These are phyloP conservation scores for Sutorius eximius DNA, from an alignment of 1,284 basidiomycete species.

Conservation along the genomic window DNA sequence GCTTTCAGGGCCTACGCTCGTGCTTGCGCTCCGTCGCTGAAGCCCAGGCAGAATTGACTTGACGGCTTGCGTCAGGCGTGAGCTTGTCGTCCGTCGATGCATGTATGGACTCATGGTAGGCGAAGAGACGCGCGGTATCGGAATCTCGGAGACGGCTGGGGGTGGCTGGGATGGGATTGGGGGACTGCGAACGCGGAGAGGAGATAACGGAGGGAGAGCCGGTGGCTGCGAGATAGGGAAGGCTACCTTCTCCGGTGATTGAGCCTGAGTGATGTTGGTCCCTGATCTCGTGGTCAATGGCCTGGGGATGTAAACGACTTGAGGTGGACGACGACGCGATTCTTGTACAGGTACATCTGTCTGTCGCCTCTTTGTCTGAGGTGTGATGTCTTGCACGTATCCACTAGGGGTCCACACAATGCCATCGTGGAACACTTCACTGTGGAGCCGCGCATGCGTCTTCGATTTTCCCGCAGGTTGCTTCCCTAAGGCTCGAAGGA, in stretches of 20 bases:
- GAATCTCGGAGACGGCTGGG: slow-evolving; percentile 16
- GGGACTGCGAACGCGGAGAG: slow-evolving; percentile 21
- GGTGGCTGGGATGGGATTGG: slow-evolving; percentile 13
- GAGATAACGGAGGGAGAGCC: slow-evolving; percentile 11
- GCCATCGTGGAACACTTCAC: slow-evolving; percentile 34
- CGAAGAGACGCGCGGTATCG: slow-evolving; percentile 11
- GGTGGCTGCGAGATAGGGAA: slow-evolving; percentile 14
- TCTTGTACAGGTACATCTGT: slow-evolving; percentile 1
- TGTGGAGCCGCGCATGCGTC: slow-evolving; percentile 36
- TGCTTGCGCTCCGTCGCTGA: slow-evolving; percentile 14
- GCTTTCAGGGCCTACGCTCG: neutral
- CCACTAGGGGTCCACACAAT: slow-evolving; percentile 37
- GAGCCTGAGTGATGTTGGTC: neutral
- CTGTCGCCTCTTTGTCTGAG: slow-evolving; percentile 4
- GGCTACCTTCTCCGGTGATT: slow-evolving; percentile 5
- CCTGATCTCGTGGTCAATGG: slow-evolving; percentile 3
- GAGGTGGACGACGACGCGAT: slow-evolving; percentile 5
- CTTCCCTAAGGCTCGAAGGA: slow-evolving; percentile 11
- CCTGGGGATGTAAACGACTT: neutral
- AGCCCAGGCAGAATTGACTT: slow-evolving; percentile 24
- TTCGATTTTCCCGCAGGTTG: slow-evolving; percentile 14
- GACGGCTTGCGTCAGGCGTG: slow-evolving; percentile 25
- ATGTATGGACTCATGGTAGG: slow-evolving; percentile 1
- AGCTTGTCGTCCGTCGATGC: slow-evolving; percentile 17
- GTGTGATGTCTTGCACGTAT: slow-evolving; percentile 13